These are phyloP conservation scores for Trichoderma cornu-damae DNA, from an alignment of 2,329 filamentous ascomycete genomes.

Conservation along the genomic window DNA sequence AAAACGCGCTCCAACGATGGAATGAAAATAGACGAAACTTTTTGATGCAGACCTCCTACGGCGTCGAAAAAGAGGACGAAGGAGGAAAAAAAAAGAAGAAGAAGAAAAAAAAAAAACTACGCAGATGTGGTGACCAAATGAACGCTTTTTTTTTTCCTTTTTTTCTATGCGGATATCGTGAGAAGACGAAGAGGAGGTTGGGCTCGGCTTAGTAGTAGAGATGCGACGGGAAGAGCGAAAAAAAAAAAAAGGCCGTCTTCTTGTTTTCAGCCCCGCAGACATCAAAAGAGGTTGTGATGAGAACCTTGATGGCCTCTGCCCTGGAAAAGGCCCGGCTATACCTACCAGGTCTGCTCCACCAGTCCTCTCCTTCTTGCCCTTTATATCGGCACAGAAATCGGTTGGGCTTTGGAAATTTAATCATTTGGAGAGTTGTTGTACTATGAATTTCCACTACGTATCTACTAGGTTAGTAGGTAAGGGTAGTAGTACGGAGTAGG, in stretches of 20 bases:
- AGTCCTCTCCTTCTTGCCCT: neutral
- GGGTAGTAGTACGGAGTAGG: too few relatives aligned
- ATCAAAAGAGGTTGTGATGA: slow-evolving; percentile 14
- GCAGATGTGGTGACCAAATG: neutral
- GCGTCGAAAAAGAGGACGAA: too few relatives aligned
- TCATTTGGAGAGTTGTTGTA: neutral
- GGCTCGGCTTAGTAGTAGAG: too few relatives aligned
- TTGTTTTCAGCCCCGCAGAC: slow-evolving; percentile 13
- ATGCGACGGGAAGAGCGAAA: neutral
- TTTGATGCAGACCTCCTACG: too few relatives aligned
- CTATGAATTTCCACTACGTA: too few relatives aligned
- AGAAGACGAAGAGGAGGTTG: neutral
- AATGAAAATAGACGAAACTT: neutral
- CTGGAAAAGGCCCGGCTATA: neutral
- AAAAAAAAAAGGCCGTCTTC: too few relatives aligned
- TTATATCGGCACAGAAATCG: neutral
- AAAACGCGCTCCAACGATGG: neutral
- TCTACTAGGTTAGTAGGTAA: too few relatives aligned
- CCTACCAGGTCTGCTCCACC: too few relatives aligned
- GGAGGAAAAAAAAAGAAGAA: too few relatives aligned
- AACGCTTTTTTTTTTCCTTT: too few relatives aligned
- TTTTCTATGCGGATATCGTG: neutral
- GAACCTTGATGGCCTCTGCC: slow-evolving; percentile 14
- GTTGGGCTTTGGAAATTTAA: neutral
- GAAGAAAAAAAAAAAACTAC: neutral